Percentiles rank a stretch among this genome's conserved stretches.
Evolutionary conservation across 495 filamentous ascomycete genomes (phyloP).

Genomic region (Aspergillus hancockii): DNA sequence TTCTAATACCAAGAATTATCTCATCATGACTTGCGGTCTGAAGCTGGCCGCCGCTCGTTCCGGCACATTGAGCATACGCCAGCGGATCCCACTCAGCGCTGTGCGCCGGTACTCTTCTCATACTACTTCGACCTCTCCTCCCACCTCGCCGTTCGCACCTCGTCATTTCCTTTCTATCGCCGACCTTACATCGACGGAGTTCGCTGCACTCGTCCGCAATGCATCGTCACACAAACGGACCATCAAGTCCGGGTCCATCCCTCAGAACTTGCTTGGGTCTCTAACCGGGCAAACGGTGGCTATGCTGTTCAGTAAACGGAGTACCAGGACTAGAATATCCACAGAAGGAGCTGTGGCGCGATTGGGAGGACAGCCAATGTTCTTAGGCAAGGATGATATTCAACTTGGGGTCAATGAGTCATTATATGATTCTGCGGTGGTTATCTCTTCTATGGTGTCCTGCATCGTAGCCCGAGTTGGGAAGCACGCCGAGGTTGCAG

Average conservation of each 20-base stretch:
- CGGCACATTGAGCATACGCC: slow-evolving; percentile 29
- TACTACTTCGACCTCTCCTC: slow-evolving; percentile 23
- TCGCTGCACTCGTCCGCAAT: slow-evolving; percentile 79
- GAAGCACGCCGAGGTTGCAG: slow-evolving; percentile 76
- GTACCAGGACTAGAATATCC: slow-evolving; percentile 87
- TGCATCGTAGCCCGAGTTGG: slow-evolving; percentile 88
- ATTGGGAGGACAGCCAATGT: slow-evolving; percentile 93
- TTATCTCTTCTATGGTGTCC: slow-evolving; percentile 90
- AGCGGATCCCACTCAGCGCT: slow-evolving; percentile 34
- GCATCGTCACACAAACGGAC: slow-evolving; percentile 71
- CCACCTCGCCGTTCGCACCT: slow-evolving; percentile 56
- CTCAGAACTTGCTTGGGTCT: slow-evolving; percentile 53
- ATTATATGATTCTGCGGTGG: slow-evolving; percentile 80
- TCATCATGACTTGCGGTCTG: slow-evolving; percentile 38
- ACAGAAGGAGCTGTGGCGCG: slow-evolving; percentile 82
- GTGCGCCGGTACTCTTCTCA: slow-evolving; percentile 42
- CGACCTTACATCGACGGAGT: slow-evolving; percentile 77
- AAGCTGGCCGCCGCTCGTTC: slow-evolving; percentile 54
- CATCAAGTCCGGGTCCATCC: slow-evolving; percentile 71
- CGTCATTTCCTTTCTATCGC: slow-evolving; percentile 89
- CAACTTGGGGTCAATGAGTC: slow-evolving; percentile 96
- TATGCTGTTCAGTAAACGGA: slow-evolving; percentile 94
- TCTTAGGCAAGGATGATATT: slow-evolving; percentile 91
- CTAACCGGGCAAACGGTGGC: slow-evolving; percentile 80
- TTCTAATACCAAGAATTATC: neutral